phyloP scores from a whole-genome alignment of 2,329 filamentous ascomycete genomes.

The Cytospora leucostoma region DNA sequence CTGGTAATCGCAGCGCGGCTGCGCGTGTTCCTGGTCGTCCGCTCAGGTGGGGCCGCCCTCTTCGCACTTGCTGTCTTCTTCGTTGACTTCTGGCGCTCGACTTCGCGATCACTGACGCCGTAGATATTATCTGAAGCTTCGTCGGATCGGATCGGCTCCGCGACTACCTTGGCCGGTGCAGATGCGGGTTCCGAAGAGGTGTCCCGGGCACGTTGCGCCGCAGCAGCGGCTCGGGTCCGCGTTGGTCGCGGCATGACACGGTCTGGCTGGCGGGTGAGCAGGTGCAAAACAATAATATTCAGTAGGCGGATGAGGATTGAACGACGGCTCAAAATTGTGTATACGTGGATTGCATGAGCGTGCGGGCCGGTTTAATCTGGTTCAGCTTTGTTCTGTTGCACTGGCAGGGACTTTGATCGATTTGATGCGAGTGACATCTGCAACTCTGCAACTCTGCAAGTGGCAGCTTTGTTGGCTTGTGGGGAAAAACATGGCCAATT shows the following conservation, averaged over 20 bases:
- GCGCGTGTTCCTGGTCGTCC: conserved; percentile 17
- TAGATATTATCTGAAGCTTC: conserved; percentile 34
- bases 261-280: conserved; percentile 3
- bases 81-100: conserved; percentile 20
- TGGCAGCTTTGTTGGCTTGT: conserved; percentile 21
- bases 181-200: conserved; percentile 28
- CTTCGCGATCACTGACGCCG: conserved; percentile 40
- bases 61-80: conserved; percentile 31
- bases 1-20: neutral
- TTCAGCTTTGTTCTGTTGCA: neutral
- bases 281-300: neutral
- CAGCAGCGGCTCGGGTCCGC: conserved; percentile 35
- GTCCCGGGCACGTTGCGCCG: conserved; percentile 26
- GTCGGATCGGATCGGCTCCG: conserved; percentile 25
- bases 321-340: neutral
- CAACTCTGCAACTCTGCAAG: no score
- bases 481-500: conserved; percentile 24
- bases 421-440: no score
- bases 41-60: conserved; percentile 26
- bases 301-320: conserved; percentile 1
- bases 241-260: conserved; percentile 37
- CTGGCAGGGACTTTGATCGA: conserved; percentile 13
- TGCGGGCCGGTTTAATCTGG: neutral
- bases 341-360: conserved; percentile 15
- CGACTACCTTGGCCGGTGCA: conserved; percentile 3